Base-by-base conservation (phyloP, 805 yeast species). In the Cyberlindnera xishuangbannaensis region DNA sequence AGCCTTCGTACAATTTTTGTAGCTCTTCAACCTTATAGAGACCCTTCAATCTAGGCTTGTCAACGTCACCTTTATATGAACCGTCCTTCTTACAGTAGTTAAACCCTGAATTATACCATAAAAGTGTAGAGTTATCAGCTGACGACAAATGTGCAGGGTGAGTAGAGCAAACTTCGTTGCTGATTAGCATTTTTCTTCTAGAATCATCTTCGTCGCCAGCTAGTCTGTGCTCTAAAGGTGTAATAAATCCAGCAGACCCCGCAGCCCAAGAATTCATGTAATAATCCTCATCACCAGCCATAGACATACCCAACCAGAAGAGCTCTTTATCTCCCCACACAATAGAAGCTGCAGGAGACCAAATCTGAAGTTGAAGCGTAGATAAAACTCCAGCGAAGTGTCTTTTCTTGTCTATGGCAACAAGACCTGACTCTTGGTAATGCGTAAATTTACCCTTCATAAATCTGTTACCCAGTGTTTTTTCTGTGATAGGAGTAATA, bases 241-340 rank as follows among this genome's bases (percentile, higher is more conserved):
- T 65, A 45, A 54, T 53, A 61, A n/a, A 55, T 10, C 83, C 85
- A 3, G 71, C 68, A 15, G 78, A 62, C 3, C 76, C 83, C 1
- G 82, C 82, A n/a, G 70, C 61, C 43, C 63, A 53, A 6, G 55
- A 36, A 45, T 76, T 78, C 50, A 78, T 69, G 18, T 52, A 56
- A 43, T 74, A 76, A 15, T 58, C 51, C 37, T 73, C 76, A 48
- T 75, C 73, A 10, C 83, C 78, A 36, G 65, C 62, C 36, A 69
- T 53, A 18, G 70, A 65, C 53, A 73, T 60, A 3, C 78, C 79
- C 15, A 78, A 50, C 85, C 85, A 78, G 44, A 76, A 71, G 43
- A 77, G 59, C 47, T 78, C 85, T 41, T 78, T 77, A 43, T 78
- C 84, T 14, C 84, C 83, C 70, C 79, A 77, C 8, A 74, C 62